phyloP scores from a whole-genome alignment of 148 eudicot genomes.

The Euryodendron excelsum region DNA sequence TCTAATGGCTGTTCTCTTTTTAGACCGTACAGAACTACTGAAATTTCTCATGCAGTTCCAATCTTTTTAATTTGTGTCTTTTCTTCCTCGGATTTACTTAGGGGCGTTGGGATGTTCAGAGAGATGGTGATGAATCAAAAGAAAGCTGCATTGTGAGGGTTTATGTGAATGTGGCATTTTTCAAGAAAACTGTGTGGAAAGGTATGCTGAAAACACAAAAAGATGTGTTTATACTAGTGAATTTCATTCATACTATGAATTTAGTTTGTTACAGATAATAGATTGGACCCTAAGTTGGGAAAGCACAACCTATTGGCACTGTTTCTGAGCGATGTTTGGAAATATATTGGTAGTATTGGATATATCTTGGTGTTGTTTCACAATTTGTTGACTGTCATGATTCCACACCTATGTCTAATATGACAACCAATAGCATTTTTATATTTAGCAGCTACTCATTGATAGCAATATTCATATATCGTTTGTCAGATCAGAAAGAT shows the following conservation, averaged over 20 bases:
- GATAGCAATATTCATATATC: not conserved
- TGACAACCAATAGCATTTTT: no score
- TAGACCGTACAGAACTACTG: not conserved
- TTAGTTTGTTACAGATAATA: not conserved
- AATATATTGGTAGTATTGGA: not conserved
- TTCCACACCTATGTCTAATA: not conserved
- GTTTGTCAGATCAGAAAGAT: not conserved
- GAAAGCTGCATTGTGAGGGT: constrained; percentile 61
- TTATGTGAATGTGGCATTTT: constrained; percentile 67
- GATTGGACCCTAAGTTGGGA: not conserved
- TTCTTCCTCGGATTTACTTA: constrained; percentile 24
- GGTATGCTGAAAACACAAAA: constrained; percentile 41
- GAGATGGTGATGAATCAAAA: constrained; percentile 37
- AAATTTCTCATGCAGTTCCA: not conserved
- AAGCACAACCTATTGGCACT: not conserved
- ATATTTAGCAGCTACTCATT: constrained; percentile 1
- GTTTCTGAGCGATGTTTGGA: not conserved
- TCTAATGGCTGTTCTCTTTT: not conserved
- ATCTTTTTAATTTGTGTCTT: not conserved
- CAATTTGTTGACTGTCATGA: constrained; percentile 9
- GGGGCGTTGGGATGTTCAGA: constrained; percentile 85
- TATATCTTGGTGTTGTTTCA: no score
- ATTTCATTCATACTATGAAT: not conserved
- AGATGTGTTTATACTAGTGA: not conserved
- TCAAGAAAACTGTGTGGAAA: constrained; percentile 81